A percentile compares a stretch with the other conserved stretches of the same genome.
phyloP scores from a whole-genome alignment of 768 basidiomycete genomes.

The Cyathus striatus region DNA sequence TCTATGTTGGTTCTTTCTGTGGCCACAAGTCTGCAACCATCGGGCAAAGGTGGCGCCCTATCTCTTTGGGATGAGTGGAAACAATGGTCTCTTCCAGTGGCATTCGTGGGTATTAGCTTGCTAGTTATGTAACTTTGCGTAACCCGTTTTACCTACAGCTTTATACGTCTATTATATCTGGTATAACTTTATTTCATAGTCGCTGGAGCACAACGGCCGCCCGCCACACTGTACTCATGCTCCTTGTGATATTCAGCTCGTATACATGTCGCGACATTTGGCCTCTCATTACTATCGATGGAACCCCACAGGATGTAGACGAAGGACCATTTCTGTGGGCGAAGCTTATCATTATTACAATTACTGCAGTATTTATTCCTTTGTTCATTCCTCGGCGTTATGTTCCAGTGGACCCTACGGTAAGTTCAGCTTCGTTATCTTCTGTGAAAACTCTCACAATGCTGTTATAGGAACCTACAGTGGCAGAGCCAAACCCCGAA shows the following conservation, averaged over 20 bases:
- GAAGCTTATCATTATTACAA: slow-evolving; percentile 35
- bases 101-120: not conserved
- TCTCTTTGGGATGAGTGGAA: not conserved
- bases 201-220: slow-evolving; percentile 18
- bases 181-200: slow-evolving; percentile 27
- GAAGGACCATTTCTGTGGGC: slow-evolving; percentile 47
- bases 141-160: slow-evolving; percentile 18
- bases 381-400: slow-evolving; percentile 48
- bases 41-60: too few relatives aligned
- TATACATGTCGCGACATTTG: slow-evolving; percentile 54
- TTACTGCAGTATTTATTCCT: slow-evolving; percentile 45
- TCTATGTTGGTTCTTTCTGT: not conserved
- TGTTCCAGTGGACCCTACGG: slow-evolving; percentile 46
- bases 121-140: not conserved
- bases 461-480: slow-evolving; percentile 22
- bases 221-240: slow-evolving; percentile 8
- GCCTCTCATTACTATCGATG: slow-evolving; percentile 47
- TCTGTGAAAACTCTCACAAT: too few relatives aligned
- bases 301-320: slow-evolving; percentile 36
- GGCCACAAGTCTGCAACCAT: too few relatives aligned
- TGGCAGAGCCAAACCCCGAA: slow-evolving; percentile 31
- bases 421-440: slow-evolving; percentile 10
- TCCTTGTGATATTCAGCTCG: slow-evolving; percentile 28
- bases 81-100: not conserved
- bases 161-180: slow-evolving; percentile 34